Base-by-base conservation (phyloP, 768 basidiomycete genomes). In the Macrocybe gigantea region DNA sequence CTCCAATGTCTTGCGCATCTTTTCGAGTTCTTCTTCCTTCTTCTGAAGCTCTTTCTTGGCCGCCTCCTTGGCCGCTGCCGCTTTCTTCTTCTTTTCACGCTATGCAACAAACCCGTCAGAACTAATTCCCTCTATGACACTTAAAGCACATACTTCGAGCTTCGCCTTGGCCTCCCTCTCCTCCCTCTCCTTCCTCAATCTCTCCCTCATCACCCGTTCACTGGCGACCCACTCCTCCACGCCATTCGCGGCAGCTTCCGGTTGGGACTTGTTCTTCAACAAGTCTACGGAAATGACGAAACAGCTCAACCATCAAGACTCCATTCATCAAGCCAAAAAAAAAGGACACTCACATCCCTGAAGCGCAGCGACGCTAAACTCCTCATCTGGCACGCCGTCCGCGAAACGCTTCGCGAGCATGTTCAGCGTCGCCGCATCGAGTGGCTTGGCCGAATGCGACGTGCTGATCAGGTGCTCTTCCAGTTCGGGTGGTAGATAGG, bases 351-450 rank as follows among this genome's bases (percentile, higher is more conserved):
- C 63, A 88, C 87, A 93, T 63, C 90, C 92, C 68, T 94, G 92
- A 46, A 96, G 71, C 48, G 89, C 85, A 13, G 93, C 92, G 47
- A 93, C 87, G 58, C 87, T 88, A 60, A 93, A 90, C 68, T 88
- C 86, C 36, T 85, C 83, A 34, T 91, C 86, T 0, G 93, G 90
- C 14, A 94, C 81, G 15, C 79, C 71, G 52, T 88, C 86, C 4
- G 89, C 88, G 58, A 94, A 94, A 49, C 71, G 59, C 69, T 85
- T 81, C 7, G 89, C 90, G 11, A 93, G 71, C n/a, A 65, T 56
- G 29, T 78, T 80, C 22, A 92, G 72, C 49, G 78, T 82, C 56
- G 68, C 69, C 47, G 74, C 78, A 58, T 83, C 81, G 50, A 91
- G 70, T 7, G 86, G 82, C 51, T 79, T 77, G 38, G 81, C 79